A percentile compares a stretch with the other conserved stretches of the same genome.
phyloP scores from a whole-genome alignment of 2,329 filamentous ascomycete genomes.

The Myrmaecium sp. region DNA sequence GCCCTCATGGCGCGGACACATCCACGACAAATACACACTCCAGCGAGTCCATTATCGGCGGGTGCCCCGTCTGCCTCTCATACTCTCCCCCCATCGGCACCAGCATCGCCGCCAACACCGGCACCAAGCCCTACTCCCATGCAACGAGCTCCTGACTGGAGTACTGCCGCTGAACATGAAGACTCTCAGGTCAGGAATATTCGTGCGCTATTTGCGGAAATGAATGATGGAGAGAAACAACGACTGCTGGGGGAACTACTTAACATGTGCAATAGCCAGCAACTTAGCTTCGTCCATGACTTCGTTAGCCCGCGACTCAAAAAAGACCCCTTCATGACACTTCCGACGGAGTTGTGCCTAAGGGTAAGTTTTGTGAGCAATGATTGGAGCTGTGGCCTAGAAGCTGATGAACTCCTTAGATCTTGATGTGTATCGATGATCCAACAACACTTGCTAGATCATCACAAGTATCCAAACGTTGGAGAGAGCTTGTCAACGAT shows the following conservation, averaged over 20 bases:
- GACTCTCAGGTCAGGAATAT: slow-evolving; percentile 69
- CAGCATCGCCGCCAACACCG: slow-evolving; percentile 49
- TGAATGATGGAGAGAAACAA: slow-evolving; percentile 59
- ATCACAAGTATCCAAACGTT: slow-evolving; percentile 88
- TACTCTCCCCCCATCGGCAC: slow-evolving; percentile 46
- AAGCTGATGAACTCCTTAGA: slow-evolving; percentile 31
- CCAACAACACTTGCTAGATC: slow-evolving; percentile 83
- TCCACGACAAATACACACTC: slow-evolving; percentile 30
- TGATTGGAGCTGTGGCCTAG: slow-evolving; percentile 7
- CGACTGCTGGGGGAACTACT: slow-evolving; percentile 73
- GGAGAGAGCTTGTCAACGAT: slow-evolving; percentile 84
- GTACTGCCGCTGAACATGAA: slow-evolving; percentile 60
- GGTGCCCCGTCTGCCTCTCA: slow-evolving; percentile 40
- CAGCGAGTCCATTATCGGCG: slow-evolving; percentile 30
- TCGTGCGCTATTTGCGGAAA: slow-evolving; percentile 61
- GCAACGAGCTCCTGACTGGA: slow-evolving; percentile 54
- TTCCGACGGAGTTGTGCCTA: slow-evolving; percentile 86
- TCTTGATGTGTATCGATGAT: slow-evolving; percentile 93
- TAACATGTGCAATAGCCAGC: slow-evolving; percentile 86
- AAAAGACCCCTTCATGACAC: slow-evolving; percentile 83
- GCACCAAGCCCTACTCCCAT: slow-evolving; percentile 49
- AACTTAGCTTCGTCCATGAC: slow-evolving; percentile 88
- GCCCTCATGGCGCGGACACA: slow-evolving; percentile 25
- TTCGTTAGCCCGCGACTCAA: slow-evolving; percentile 89
- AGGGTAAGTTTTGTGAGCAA: slow-evolving; percentile 40